phyloP scores from a whole-genome alignment of 108 stramenopile species.

The Seminavis robusta region DNA sequence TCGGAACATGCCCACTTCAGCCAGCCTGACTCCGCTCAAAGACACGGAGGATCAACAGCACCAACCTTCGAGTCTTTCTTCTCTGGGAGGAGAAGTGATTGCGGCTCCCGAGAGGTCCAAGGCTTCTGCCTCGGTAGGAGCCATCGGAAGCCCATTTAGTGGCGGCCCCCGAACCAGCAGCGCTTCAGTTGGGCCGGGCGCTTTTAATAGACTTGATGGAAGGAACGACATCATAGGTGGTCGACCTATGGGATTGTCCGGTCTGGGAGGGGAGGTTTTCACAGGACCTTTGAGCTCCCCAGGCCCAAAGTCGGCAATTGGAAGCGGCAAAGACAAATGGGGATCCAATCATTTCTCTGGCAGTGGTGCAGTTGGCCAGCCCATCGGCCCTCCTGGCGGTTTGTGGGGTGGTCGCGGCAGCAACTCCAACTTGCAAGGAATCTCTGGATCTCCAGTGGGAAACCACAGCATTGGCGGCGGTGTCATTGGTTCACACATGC shows the following conservation, averaged over 20 bases:
- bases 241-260: slow-evolving; percentile 21
- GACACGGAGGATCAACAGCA: background rate
- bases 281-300: slow-evolving; percentile 31
- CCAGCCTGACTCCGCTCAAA: too few species aligned
- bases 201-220: background rate
- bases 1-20: too few species aligned
- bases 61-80: background rate
- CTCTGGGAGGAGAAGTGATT: too few species aligned
- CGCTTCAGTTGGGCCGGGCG: slow-evolving; percentile 19
- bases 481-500: slow-evolving; percentile 33
- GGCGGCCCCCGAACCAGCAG: background rate
- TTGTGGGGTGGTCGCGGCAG: slow-evolving; percentile 20
- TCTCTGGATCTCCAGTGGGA: slow-evolving; percentile 15
- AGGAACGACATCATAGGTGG: slow-evolving; percentile 26
- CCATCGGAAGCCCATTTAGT: too few species aligned
- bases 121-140: too few species aligned
- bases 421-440: background rate
- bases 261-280: slow-evolving; percentile 52
- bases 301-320: slow-evolving; percentile 13
- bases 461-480: too few species aligned
- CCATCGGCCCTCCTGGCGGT: background rate
- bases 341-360: slow-evolving; percentile 9
- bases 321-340: slow-evolving; percentile 45
- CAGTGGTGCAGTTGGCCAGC: slow-evolving; percentile 3
- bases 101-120: too few species aligned